phyloP scores from a whole-genome alignment of 345 rosid genomes.

The Lenwebbia sp. region DNA sequence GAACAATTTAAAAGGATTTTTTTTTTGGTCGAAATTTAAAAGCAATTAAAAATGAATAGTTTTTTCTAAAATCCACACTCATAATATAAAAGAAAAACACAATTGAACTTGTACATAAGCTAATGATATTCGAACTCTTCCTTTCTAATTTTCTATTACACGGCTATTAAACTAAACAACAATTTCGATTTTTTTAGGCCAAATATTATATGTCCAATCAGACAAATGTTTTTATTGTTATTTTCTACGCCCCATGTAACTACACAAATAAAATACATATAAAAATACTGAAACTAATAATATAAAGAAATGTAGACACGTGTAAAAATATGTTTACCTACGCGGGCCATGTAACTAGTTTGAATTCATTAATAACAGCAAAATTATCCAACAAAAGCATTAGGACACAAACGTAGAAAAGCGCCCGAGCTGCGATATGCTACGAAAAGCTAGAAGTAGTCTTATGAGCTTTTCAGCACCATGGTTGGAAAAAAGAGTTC shows the following conservation, averaged over 20 bases:
- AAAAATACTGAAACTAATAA: neutral
- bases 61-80: neutral
- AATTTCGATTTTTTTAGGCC: neutral
- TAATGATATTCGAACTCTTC: neutral
- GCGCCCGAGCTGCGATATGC: neutral
- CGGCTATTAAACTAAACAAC: neutral
- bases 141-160: neutral
- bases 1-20: neutral
- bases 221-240: neutral
- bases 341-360: neutral
- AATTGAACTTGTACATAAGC: neutral
- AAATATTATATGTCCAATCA: neutral
- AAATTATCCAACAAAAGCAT: neutral
- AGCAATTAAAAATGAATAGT: neutral
- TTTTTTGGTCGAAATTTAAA: too few relatives aligned
- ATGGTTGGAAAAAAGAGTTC: neutral
- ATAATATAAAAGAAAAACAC: too few relatives aligned
- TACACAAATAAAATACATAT: neutral
- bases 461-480: neutral
- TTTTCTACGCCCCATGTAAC: neutral
- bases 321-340: neutral
- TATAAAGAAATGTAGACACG: neutral
- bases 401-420: neutral
- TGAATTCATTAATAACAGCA: neutral
- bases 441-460: neutral